Evolutionary conservation across 2,329 filamentous ascomycete species (phyloP), one percentile per base, ranked within the genome.

Genomic region (Claviceps paspali): DNA sequence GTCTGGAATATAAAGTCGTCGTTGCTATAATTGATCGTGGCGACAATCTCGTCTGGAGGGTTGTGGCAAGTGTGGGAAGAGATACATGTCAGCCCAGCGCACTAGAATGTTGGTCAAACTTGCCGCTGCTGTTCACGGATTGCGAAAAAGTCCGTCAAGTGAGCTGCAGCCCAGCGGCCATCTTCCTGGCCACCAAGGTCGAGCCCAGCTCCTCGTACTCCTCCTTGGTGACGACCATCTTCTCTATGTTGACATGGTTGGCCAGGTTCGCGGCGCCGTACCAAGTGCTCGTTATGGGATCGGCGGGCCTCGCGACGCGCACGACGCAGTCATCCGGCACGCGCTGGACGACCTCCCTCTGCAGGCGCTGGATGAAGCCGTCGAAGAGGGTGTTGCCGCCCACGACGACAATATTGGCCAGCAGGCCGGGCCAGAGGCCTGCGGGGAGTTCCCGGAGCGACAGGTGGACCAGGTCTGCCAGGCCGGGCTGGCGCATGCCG

Each of bases 151-250:
- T 4, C 2, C 2, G 8, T 44, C 31, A 45, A 8, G 42, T 43
- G 2, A 38, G 27, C 19, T 26, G 28, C 26, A 42, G 29, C 14
- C 39, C 45, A 1, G 41, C 46, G 1, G 63, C 64, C 53, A 93
- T 91, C 51, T 73, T 83, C 49, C 75, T 77, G 21, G 74, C 75
- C 18, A 82, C 68, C 82, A 83, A 88, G 1, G 62, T 64, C 38
- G 71, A 73, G 7, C 91, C 91, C 51, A 86, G 62, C 56, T 98
- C 91, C 36, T 91, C 76, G 55, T 98, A 98, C 52, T 98, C 85
- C 43, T 82, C 72, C 53, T 82, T 84, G 0, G 83, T 91, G n/a
- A 95, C 82, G 2, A 76, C 70, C 10, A 86, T 59, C 34, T 69
- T 68, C 42, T 76, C 69, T 36, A 92, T 64, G 28, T 81, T 68